phyloP scores from a whole-genome alignment of 164 flowering plant species.

The Kalanchoe fedtschenkoi region DNA sequence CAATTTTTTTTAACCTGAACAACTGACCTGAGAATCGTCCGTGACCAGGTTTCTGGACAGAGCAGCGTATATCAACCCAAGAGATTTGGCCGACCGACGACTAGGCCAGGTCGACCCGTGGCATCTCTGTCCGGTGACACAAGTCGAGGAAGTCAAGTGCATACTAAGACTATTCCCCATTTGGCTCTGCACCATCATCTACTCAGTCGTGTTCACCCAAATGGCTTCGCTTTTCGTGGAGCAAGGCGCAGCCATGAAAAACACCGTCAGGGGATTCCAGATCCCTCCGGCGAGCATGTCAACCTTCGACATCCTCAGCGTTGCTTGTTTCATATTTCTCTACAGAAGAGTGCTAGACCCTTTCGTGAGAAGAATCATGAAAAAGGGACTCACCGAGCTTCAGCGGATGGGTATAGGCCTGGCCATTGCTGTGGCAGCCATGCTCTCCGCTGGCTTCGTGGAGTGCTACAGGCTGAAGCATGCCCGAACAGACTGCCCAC shows the following conservation, averaged over 20 bases:
- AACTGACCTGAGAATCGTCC: no score
- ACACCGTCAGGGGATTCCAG: constrained; percentile 41
- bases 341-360: constrained; percentile 65
- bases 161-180: constrained; percentile 77
- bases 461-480: constrained; percentile 64
- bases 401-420: constrained; percentile 92
- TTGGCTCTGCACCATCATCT: constrained; percentile 88
- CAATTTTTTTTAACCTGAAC: no score
- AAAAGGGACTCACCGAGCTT: constrained; percentile 68
- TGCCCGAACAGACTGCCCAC: constrained; percentile 34
- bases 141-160: constrained; percentile 92
- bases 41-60: constrained; percentile 61
- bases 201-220: constrained; percentile 87
- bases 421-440: constrained; percentile 62
- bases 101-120: constrained; percentile 36
- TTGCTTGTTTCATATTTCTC: constrained; percentile 61
- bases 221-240: constrained; percentile 96
- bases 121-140: constrained; percentile 70
- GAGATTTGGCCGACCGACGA: constrained; percentile 28
- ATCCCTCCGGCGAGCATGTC: constrained; percentile 96
- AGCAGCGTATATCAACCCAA: constrained; percentile 50
- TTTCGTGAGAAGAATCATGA: constrained; percentile 30
- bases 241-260: constrained; percentile 88
- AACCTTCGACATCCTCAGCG: constrained; percentile 83
- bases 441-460: constrained; percentile 74